Evolutionary conservation across 2,329 filamentous ascomycete species (phyloP).

Genomic region (Neofusicoccum cordaticola): DNA sequence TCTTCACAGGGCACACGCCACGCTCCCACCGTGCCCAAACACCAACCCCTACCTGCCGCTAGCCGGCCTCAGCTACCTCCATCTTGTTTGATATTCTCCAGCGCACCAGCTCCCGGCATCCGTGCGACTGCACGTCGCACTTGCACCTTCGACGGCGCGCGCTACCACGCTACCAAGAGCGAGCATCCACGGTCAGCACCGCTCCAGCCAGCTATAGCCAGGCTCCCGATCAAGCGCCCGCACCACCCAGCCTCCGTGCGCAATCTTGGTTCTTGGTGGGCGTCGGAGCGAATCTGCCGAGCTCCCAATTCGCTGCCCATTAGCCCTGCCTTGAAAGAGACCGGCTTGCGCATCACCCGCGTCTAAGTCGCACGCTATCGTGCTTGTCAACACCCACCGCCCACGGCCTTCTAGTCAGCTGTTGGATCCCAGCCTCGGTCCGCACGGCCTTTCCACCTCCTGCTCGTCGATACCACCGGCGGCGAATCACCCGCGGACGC

Average conservation of each 20-base stretch:
- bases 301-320: constrained; percentile 31
- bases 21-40: constrained; percentile 17
- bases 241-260: constrained; percentile 11
- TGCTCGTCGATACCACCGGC: constrained; percentile 24
- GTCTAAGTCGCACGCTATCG: constrained; percentile 46
- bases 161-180: constrained; percentile 12
- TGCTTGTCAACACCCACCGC: constrained; percentile 32
- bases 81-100: constrained; percentile 22
- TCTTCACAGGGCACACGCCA: constrained; percentile 31
- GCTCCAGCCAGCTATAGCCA: constrained; percentile 13
- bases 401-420: constrained; percentile 31
- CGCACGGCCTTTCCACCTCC: constrained; percentile 19
- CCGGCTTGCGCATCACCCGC: constrained; percentile 50
- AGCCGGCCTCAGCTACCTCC: constrained; percentile 26
- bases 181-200: constrained; percentile 3
- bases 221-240: constrained; percentile 14
- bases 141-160: constrained; percentile 15
- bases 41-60: constrained; percentile 29
- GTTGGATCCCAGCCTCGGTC: constrained; percentile 22
- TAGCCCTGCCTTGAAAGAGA: constrained; percentile 31
- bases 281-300: constrained; percentile 39
- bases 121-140: constrained; percentile 16
- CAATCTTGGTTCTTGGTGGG: constrained; percentile 8
- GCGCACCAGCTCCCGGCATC: constrained; percentile 15
- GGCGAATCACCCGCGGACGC: constrained; percentile 38